Base-by-base conservation (phyloP, 768 basidiomycete genomes). In the Psilocybe tampanensis region DNA sequence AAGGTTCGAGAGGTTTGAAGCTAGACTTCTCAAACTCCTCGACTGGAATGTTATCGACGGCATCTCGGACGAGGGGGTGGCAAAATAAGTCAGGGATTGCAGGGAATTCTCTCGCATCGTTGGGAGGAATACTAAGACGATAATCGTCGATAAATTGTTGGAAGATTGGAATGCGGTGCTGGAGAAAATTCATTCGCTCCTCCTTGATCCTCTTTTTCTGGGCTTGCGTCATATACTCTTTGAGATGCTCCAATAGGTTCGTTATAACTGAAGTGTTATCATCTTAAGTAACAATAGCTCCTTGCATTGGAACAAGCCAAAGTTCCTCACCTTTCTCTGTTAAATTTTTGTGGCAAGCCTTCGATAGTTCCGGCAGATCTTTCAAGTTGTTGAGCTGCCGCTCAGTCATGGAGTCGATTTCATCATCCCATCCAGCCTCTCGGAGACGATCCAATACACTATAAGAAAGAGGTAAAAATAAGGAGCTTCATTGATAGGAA, bases 371-470 rank as follows among this genome's bases (percentile, higher is more conserved):
- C 8, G 44, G 7, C 3, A 32, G 15, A 9, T 12, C 15, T 17
- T 2, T 47, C 32, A 34, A 36, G 42, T 29, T 42, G 41, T 15
- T 39, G n/a, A 23, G 23, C 11, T n/a, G 41, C 15, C 4, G 9
- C 15, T 18, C 13, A 1, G n/a, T 44, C 33, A 58, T 44, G 23
- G 39, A 39, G 8, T 47, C 18, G 21, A 63, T 18, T 11, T 60
- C 62, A 34, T 60, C 43, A 48, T 42, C 52, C 47, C 56, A 56
- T 3, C 56, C 53, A 8, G 55, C 43, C 23, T 48, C 32, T 39
- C 51, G 54, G 9, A 60, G 8, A 9, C 44, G 47, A 1, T 53
- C 22, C 3, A 49, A 7, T 18, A 60, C 17, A 41, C 62, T 51
- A 58, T 19, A 17, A 29, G 29, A 7, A 13, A 34, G 13, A 33